Evolutionary conservation across 2,329 filamentous ascomycete genomes (phyloP), one percentile per base, ranked within the genome.

Genomic region (Plenodomus biglobosus): DNA sequence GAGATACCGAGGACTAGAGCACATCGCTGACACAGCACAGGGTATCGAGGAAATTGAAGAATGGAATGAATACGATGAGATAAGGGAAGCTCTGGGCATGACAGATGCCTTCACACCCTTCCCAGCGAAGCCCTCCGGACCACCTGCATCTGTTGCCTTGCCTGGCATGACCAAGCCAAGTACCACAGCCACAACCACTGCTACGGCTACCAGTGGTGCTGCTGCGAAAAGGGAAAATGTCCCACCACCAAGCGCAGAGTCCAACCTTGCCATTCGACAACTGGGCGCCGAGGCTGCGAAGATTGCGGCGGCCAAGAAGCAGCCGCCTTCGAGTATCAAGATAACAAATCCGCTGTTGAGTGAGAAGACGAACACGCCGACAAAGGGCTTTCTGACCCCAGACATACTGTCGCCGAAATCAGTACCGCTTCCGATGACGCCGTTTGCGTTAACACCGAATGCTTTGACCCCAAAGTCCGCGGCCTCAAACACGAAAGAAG

Each of bases 31-130:
- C 36, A 17, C 11, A 7, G 17, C 18, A 19, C 20, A 96, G 92
- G 94, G 96, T 70, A 81, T 96, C 41, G 87, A 92, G 56, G 87
- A 97, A 73, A 85, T 97, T 55, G 94, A 99, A 75, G 94, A 99
- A 70, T 97, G 92, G 94, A 99, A 99, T 77, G 94, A 99, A 72
- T 96, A 95, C 73, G 91, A 91, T 73, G 92, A 97, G 75, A 82
- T 99, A 53, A 90, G 91, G 72, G 84, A 92, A 73, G 87, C 92
- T 63, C 84, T 97, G 62, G 79, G 78, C n/a, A 57, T 65, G n/a
- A 62, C 62, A 24, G 44, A 58, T 8, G 53, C 58, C 19, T 61
- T 68, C 37, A 59, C 71, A 51, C 64, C 64, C 17, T 69, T 63
- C 59, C 54, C 68, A 59, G 50, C 70, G 46, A 65, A 64, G 38